phyloP scores from a whole-genome alignment of 2,329 filamentous ascomycete genomes.

The Paramyrothecium sp. region DNA sequence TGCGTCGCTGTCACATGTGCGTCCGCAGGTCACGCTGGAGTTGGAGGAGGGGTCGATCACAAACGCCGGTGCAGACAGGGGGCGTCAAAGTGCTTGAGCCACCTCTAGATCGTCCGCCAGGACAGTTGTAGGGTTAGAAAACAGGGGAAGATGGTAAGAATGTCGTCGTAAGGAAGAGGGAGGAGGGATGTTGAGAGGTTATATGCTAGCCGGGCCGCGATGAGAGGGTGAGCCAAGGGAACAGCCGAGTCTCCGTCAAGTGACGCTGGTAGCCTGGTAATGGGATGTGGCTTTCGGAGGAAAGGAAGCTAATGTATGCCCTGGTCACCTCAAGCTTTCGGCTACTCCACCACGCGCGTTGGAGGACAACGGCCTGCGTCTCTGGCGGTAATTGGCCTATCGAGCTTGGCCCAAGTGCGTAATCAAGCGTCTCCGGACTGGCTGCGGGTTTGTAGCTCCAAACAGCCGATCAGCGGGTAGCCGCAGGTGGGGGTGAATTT shows the following conservation, averaged over 20 bases:
- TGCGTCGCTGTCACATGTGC: slow-evolving; percentile 5
- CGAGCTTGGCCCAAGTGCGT: background rate
- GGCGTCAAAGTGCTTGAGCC: too few species aligned
- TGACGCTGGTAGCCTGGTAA: slow-evolving; percentile 1
- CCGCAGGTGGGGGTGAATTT: too few species aligned
- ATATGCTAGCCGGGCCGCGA: too few species aligned
- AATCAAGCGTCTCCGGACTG: background rate
- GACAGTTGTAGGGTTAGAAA: too few species aligned
- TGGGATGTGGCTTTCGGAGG: background rate
- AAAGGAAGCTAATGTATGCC: background rate
- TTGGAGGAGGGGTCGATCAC: too few species aligned
- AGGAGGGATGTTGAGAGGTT: slow-evolving; percentile 3
- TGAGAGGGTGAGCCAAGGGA: background rate
- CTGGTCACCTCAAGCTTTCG: slow-evolving; percentile 2
- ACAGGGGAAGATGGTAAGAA: slow-evolving; percentile 2
- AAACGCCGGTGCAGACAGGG: slow-evolving; percentile 1
- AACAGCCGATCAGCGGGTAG: too few species aligned
- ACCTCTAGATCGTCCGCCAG: too few species aligned
- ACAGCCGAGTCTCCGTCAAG: slow-evolving; percentile 6
- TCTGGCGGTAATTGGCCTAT: background rate
- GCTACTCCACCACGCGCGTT: background rate
- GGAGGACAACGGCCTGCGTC: background rate
- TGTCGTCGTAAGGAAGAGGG: background rate
- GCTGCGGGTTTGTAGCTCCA: too few species aligned
- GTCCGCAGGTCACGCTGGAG: background rate